Conservation (phyloP, 2,329 filamentous ascomycete species). For the Trichoderma sp. region DNA sequence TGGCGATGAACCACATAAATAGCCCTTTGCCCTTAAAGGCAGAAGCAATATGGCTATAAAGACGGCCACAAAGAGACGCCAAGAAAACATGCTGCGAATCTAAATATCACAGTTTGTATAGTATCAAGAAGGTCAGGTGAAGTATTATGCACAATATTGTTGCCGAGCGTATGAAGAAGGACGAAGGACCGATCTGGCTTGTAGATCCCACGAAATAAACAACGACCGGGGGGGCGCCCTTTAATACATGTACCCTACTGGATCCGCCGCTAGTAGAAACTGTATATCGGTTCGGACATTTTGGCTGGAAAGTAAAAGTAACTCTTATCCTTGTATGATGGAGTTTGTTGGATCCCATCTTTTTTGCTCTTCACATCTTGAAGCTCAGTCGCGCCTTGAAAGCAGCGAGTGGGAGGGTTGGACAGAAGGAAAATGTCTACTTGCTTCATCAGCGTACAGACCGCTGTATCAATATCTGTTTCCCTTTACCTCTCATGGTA, state of each 20-base stretch:
- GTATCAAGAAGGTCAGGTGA: not conserved
- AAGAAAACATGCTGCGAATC: not conserved
- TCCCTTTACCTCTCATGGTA: not conserved
- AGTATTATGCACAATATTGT: not conserved
- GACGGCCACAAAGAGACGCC: not conserved
- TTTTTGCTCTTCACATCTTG: not conserved
- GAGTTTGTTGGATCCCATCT: not conserved
- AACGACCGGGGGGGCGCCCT: not conserved
- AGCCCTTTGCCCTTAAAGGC: not conserved
- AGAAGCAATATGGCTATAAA: not conserved
- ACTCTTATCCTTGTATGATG: not conserved
- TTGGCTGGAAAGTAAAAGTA: not conserved
- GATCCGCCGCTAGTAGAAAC: not conserved
- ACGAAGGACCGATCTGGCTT: not conserved
- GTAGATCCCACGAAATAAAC: not conserved
- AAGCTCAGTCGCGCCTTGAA: not conserved
- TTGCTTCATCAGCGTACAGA: not conserved
- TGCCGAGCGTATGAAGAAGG: not conserved
- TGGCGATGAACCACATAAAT: not conserved
- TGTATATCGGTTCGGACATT: not conserved
- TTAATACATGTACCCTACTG: not conserved
- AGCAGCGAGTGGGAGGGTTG: not conserved
- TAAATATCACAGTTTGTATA: not conserved
- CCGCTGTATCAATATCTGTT: not conserved
- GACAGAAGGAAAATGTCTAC: not conserved